These are phyloP conservation scores for Viola odorata DNA, from an alignment of 345 rosid genomes.

Conservation along the genomic window DNA sequence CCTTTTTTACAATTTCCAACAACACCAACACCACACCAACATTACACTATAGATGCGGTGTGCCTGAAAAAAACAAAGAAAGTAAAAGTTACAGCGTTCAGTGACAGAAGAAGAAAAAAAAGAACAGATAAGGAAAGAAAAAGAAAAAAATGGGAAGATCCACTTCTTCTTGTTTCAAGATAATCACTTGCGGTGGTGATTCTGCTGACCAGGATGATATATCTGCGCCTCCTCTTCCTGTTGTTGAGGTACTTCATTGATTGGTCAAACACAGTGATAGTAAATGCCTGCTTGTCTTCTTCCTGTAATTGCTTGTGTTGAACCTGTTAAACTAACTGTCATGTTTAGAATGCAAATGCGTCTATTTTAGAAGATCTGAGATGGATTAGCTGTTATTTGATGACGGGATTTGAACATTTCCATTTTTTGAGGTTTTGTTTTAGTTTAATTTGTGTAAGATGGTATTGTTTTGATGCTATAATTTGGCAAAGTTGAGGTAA, in stretches of 20 bases:
- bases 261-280: background rate
- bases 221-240: conserved; percentile 13
- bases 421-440: no score
- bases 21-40: conserved; percentile 3
- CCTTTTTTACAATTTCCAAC: conserved; percentile 44
- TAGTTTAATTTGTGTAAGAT: no score
- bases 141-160: conserved; percentile 59
- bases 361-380: background rate
- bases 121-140: background rate
- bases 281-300: background rate
- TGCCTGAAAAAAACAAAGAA: conserved; percentile 14
- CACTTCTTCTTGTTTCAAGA: conserved; percentile 62
- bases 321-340: background rate
- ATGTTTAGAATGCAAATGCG: background rate
- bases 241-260: conserved; percentile 36
- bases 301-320: background rate
- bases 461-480: no score
- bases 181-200: conserved; percentile 63
- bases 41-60: conserved; percentile 14
- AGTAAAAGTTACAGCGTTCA: background rate
- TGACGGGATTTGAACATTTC: no score
- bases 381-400: no score
- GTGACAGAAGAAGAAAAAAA: conserved; percentile 5
- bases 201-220: conserved; percentile 41
- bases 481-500: no score